Evolutionary conservation across 257 asterid species (phyloP).

Genomic region (Lycium barbarum): DNA sequence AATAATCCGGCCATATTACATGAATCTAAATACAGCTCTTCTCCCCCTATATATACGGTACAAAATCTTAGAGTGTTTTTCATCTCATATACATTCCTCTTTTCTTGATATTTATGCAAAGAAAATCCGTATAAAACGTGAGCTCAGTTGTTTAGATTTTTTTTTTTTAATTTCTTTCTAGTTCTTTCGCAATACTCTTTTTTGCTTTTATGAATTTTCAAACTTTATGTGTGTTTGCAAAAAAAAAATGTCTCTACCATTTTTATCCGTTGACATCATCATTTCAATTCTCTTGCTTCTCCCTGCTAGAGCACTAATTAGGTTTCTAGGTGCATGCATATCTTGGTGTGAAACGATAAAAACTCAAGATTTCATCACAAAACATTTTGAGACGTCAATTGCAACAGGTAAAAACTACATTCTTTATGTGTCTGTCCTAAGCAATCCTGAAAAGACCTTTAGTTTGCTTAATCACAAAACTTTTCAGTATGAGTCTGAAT

Average conservation of each 20-base stretch:
- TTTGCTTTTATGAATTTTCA: neutral
- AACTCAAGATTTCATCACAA: slow-evolving; percentile 1
- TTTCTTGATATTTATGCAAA: neutral
- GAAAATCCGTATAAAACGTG: neutral
- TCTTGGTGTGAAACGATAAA: slow-evolving; percentile 28
- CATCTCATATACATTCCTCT: neutral
- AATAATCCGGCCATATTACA: neutral
- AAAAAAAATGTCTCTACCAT: neutral
- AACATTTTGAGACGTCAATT: neutral
- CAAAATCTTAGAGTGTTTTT: neutral
- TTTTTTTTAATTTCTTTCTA: neutral
- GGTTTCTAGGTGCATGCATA: neutral
- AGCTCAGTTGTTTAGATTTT: neutral
- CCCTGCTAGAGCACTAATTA: slow-evolving; percentile 28
- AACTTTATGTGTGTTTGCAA: neutral
- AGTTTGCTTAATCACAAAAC: slow-evolving; percentile 7
- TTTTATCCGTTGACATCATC: slow-evolving; percentile 28
- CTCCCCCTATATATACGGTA: neutral
- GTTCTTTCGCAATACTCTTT: neutral
- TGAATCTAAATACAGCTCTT: neutral
- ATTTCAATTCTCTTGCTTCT: neutral
- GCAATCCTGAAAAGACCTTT: neutral
- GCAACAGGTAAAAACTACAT: slow-evolving; percentile 28
- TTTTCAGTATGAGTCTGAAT: neutral
- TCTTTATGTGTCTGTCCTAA: neutral